Evolutionary conservation across 2,329 filamentous ascomycete genomes (phyloP), one percentile per base, ranked within the genome.

Genomic region (Neofusicoccum laricinum): DNA sequence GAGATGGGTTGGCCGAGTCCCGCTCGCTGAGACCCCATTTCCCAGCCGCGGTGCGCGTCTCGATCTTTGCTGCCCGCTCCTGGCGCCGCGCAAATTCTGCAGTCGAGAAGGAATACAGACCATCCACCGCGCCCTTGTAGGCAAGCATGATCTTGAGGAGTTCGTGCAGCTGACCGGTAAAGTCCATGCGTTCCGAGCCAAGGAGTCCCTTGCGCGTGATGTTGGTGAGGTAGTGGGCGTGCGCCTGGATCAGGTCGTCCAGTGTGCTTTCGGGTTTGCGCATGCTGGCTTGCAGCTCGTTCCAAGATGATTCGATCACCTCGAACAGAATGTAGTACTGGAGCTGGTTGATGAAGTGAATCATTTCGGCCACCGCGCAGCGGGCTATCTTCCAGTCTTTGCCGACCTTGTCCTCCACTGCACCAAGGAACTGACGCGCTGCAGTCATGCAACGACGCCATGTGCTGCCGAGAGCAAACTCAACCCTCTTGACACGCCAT

Each of bases 301-400:
- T 91, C 96, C 95, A 99, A 55, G 92, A 95, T 40, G 91, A 90
- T 77, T 99, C 95, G 70, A 99, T 98, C 69, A 99, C 95, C 77
- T 99, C 95, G 73, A 98, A 99, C 10, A 99, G 84, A 69, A 99
- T 97, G 76, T 99, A 99, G 80, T 98, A 97, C 77, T 99, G 95
- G 14, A 99, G 84, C 78, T 99, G 95, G 68, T 92, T 92, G 72
- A 98, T 89, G 73, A 99, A 98, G 76, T 99, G 96, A 15, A 98
- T 92, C 95, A 99, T 99, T 77, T 99, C 96, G 12, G 94, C 93
- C 41, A 98, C 88, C 17, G 89, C 88, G 65, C 93, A 95, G 64
- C 94, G 86, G 4, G 93, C 96, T 14, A 85, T 88, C 75, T 97
- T 97, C 95, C 95, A 99, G 61, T 94, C 90, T 66, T 88, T 82